Conservation (phyloP, 352 stramenopile species). For the Globisporangium carolinianum region DNA sequence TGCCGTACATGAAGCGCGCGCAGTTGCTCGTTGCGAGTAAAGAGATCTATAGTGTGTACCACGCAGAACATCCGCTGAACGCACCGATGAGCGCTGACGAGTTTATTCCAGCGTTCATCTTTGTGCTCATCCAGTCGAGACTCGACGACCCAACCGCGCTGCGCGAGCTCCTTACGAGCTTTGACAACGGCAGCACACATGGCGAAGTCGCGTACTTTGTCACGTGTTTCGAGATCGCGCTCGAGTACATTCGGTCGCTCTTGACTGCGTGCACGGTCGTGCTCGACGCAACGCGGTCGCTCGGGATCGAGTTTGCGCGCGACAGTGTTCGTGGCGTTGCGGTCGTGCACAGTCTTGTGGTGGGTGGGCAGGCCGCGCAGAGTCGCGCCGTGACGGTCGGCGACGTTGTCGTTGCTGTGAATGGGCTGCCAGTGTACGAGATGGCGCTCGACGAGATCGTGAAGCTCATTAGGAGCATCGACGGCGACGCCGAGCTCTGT, state of each 20-base stretch:
- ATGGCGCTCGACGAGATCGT: constrained; percentile 72
- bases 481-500: constrained; percentile 73
- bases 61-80: constrained; percentile 60
- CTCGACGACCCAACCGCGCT: constrained; percentile 62
- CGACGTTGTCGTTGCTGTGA: constrained; percentile 75
- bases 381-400: constrained; percentile 50
- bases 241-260: constrained; percentile 85
- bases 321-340: constrained; percentile 42
- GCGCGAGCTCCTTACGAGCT: constrained; percentile 78
- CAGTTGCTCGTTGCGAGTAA: constrained; percentile 71
- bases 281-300: constrained; percentile 52
- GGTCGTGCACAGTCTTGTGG: constrained; percentile 48
- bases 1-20: constrained; percentile 79
- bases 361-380: constrained; percentile 55
- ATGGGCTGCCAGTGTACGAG: constrained; percentile 74
- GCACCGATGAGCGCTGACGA: constrained; percentile 81
- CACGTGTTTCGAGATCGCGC: constrained; percentile 80
- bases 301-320: constrained; percentile 73
- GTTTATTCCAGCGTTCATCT: constrained; percentile 87
- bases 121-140: constrained; percentile 72
- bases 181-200: constrained; percentile 55
- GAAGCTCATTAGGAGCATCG: constrained; percentile 60
- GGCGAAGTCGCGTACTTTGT: constrained; percentile 85
- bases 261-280: constrained; percentile 77
- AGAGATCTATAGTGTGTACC: constrained; percentile 77